These are phyloP conservation scores for Tylopilus sp. DNA, from an alignment of 768 basidiomycete genomes.

Conservation along the genomic window DNA sequence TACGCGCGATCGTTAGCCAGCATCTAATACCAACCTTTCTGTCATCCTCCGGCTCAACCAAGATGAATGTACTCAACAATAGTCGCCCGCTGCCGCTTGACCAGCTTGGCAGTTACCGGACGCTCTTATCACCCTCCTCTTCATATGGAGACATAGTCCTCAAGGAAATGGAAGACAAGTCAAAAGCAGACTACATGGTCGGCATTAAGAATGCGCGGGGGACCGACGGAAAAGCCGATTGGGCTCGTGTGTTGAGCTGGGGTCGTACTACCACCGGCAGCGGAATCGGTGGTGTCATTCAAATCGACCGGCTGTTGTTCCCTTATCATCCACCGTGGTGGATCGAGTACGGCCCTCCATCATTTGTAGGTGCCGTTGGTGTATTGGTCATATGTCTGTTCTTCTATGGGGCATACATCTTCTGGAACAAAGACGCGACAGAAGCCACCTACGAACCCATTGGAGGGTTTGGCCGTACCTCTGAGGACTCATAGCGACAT, in stretches of 20 bases:
- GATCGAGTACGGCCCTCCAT: constrained; percentile 68
- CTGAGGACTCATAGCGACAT: constrained; percentile 32
- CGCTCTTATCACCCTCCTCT: constrained; percentile 63
- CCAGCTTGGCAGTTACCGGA: constrained; percentile 70
- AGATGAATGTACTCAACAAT: constrained; percentile 45
- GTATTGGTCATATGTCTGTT: constrained; percentile 60
- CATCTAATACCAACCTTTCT: constrained; percentile 62
- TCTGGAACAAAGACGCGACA: constrained; percentile 74
- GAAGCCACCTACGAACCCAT: constrained; percentile 90
- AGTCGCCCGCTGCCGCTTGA: constrained; percentile 72
- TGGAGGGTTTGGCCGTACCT: constrained; percentile 70
- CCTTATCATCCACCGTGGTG: constrained; percentile 91
- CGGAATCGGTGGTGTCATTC: constrained; percentile 83
- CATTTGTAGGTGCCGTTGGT: constrained; percentile 58
- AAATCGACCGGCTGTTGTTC: constrained; percentile 77
- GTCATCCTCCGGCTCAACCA: constrained; percentile 19
- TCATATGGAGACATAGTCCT: constrained; percentile 85
- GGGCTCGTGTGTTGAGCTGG: constrained; percentile 65
- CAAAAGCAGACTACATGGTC: constrained; percentile 48
- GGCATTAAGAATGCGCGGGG: constrained; percentile 74
- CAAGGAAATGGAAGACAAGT: constrained; percentile 45
- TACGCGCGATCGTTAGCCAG: constrained; percentile 66
- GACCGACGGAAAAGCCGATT: constrained; percentile 57
- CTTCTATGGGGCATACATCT: constrained; percentile 64
- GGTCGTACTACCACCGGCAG: constrained; percentile 71